Evolutionary conservation across 768 basidiomycete species (phyloP).

Genomic region (Amyloporia xantha): DNA sequence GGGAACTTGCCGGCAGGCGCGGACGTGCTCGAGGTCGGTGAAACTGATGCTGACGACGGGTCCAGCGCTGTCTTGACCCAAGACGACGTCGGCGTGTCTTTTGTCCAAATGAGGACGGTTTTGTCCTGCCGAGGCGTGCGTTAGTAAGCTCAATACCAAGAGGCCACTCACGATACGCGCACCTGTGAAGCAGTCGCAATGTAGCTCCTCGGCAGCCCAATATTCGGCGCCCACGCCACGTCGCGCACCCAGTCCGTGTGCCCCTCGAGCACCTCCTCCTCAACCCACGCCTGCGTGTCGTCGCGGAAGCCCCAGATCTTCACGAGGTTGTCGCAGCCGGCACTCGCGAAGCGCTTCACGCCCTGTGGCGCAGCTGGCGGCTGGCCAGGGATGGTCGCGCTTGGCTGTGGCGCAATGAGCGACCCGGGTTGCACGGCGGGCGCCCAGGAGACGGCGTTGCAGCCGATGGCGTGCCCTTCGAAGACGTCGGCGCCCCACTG

Average conservation of each 20-base stretch:
- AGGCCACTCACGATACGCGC: too few species aligned
- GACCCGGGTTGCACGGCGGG: constrained; percentile 85
- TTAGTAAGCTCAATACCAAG: not conserved
- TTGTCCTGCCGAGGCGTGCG: constrained; percentile 45
- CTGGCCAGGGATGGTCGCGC: constrained; percentile 41
- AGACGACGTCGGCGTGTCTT: constrained; percentile 62
- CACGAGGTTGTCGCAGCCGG: constrained; percentile 94
- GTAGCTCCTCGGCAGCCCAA: constrained; percentile 89
- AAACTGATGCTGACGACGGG: constrained; percentile 45
- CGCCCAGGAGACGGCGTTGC: constrained; percentile 97
- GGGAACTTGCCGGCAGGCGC: constrained; percentile 71
- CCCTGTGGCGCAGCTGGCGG: constrained; percentile 31
- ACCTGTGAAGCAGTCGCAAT: constrained; percentile 94
- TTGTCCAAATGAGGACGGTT: constrained; percentile 89
- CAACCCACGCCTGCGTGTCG: constrained; percentile 81
- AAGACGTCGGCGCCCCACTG: constrained; percentile 95
- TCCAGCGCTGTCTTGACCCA: constrained; percentile 83
- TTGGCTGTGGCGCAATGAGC: constrained; percentile 64
- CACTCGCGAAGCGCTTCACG: constrained; percentile 90
- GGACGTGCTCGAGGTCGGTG: constrained; percentile 36
- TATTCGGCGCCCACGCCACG: constrained; percentile 98
- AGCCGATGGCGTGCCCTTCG: constrained; percentile 92
- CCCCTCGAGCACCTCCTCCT: constrained; percentile 85
- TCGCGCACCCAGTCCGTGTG: constrained; percentile 98
- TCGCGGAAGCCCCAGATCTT: constrained; percentile 91